Percentiles rank a stretch among this genome's conserved stretches.
phyloP scores from a whole-genome alignment of 2,329 filamentous ascomycete species.

The Hirsutella minnesotensis region DNA sequence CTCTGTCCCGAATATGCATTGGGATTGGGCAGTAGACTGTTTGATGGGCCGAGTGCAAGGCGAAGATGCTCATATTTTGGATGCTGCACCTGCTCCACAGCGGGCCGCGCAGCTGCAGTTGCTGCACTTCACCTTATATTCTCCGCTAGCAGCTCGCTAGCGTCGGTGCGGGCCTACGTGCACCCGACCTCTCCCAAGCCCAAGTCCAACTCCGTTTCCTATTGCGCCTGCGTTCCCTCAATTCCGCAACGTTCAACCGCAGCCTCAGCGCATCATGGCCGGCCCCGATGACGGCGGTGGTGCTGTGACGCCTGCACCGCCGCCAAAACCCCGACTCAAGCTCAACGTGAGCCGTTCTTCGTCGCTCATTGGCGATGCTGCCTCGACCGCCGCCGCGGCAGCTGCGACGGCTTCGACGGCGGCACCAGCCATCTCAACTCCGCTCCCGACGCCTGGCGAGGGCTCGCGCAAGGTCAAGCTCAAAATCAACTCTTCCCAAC shows the following conservation, averaged over 20 bases:
- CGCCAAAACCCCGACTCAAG: constrained; percentile 26
- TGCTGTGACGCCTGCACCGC: constrained; percentile 9
- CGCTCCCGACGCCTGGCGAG: constrained; percentile 16
- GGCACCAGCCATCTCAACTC: background rate
- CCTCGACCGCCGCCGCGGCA: constrained; percentile 9
- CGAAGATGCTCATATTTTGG: too few species aligned
- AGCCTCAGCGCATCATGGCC: constrained; percentile 14
- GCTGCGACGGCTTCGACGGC: constrained; percentile 1
- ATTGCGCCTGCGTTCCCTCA: background rate
- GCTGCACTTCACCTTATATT: too few species aligned
- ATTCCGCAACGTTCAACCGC: background rate
- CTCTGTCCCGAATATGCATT: too few species aligned
- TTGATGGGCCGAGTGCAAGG: too few species aligned
- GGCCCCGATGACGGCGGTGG: constrained; percentile 11
- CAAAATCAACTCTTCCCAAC: constrained; percentile 27
- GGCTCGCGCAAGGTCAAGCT: constrained; percentile 27
- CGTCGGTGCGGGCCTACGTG: too few species aligned
- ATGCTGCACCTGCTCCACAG: too few species aligned
- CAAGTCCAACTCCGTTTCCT: too few species aligned
- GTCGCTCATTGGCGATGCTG: constrained; percentile 19
- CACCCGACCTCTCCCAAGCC: too few species aligned
- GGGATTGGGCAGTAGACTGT: too few species aligned
- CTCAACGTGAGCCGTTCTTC: constrained; percentile 25
- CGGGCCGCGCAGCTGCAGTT: too few species aligned
- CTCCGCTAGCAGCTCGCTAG: too few species aligned